Evolutionary conservation across 2,329 filamentous ascomycete species (phyloP).

Genomic region (Chalaropsis ovoidea): DNA sequence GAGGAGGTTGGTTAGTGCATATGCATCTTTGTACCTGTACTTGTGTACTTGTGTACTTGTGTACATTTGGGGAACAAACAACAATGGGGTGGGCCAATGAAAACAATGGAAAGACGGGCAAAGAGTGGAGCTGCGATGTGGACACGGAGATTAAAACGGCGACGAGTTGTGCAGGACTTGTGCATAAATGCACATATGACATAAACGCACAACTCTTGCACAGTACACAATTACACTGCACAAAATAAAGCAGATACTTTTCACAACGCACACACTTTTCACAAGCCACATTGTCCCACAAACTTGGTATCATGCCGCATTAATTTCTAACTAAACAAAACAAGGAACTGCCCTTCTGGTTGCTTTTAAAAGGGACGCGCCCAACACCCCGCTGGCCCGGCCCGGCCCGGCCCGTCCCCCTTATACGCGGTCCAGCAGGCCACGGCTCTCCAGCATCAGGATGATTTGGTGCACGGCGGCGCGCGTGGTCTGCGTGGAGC

Average conservation of each 20-base stretch:
- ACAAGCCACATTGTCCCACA: neutral
- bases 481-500: constrained; percentile 76
- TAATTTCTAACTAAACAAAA: constrained; percentile 17
- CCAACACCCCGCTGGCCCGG: neutral
- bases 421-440: constrained; percentile 65
- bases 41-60: neutral
- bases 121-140: neutral
- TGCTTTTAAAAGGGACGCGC: neutral
- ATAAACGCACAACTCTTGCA: neutral
- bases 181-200: neutral
- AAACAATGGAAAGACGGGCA: neutral
- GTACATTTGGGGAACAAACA: neutral
- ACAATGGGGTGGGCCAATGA: neutral
- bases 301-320: constrained; percentile 23
- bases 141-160: neutral
- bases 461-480: constrained; percentile 96
- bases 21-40: neutral
- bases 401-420: neutral
- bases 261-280: neutral
- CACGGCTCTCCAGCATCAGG: constrained; percentile 78
- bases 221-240: neutral
- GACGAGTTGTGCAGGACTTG: neutral
- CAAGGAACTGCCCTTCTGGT: neutral
- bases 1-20: constrained; percentile 10
- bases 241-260: neutral